These are phyloP conservation scores for Chenopodium album DNA, from an alignment of 148 eudicot species.

Conservation along the genomic window DNA sequence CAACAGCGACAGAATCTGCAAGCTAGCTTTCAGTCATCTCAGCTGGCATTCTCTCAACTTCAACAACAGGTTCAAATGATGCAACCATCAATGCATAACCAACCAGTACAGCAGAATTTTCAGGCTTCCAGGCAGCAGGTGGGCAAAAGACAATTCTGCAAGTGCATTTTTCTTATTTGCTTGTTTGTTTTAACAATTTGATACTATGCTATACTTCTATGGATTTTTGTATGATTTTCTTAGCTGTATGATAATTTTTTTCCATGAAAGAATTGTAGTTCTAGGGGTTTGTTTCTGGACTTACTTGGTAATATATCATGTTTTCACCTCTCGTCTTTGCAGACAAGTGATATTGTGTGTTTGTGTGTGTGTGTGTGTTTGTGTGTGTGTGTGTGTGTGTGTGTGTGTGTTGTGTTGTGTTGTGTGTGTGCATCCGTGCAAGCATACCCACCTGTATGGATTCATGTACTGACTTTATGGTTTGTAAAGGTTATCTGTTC, in stretches of 20 bases:
- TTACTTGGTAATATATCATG: not conserved
- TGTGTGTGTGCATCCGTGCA: too few species aligned
- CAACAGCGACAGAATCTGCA: conserved; percentile 87
- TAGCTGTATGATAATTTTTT: not conserved
- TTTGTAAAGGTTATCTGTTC: not conserved
- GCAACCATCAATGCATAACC: conserved; percentile 72
- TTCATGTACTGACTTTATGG: too few species aligned
- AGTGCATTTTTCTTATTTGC: not conserved
- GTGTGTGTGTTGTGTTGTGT: too few species aligned
- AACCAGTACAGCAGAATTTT: conserved; percentile 48
- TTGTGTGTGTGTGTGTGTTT: too few species aligned
- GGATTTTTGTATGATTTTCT: not conserved
- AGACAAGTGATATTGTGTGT: not conserved
- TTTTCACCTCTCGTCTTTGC: not conserved
- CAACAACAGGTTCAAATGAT: conserved; percentile 85
- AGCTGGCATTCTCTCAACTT: conserved; percentile 79
- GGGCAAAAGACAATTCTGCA: not conserved
- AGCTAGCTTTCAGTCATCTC: conserved; percentile 90
- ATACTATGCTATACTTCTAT: not conserved
- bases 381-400: too few species aligned
- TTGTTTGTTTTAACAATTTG: not conserved
- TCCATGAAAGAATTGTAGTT: conserved; percentile 4
- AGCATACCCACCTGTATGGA: not conserved
- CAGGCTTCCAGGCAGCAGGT: conserved; percentile 73
- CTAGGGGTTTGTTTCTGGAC: not conserved